Percentiles rank a stretch among this genome's conserved stretches.
These are phyloP conservation scores for Lathyrus tuberosus DNA, from an alignment of 306 rosid species.

Conservation along the genomic window DNA sequence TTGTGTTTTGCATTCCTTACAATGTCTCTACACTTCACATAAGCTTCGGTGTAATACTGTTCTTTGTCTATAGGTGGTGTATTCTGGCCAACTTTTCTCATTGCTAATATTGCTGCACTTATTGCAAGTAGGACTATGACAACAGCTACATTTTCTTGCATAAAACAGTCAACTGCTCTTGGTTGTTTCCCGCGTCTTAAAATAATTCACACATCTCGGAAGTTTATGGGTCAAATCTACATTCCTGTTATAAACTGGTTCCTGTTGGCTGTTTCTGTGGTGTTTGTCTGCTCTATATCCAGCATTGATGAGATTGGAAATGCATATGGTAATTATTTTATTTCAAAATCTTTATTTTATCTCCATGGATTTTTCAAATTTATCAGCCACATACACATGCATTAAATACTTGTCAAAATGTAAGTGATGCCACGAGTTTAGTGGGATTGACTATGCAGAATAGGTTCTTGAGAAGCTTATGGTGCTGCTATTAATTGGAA, in stretches of 20 bases:
- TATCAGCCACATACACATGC: conserved; percentile 5
- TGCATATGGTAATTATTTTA: conserved; percentile 81
- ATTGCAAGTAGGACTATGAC: conserved; percentile 98
- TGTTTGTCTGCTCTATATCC: conserved; percentile 77
- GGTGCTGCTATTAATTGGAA: conserved; percentile 27
- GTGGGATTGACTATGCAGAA: conserved; percentile 26
- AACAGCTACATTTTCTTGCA: conserved; percentile 97
- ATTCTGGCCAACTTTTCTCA: conserved; percentile 83
- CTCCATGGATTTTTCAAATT: conserved; percentile 20
- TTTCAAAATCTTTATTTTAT: conserved; percentile 34
- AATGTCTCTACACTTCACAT: conserved; percentile 25
- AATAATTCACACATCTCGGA: conserved; percentile 92
- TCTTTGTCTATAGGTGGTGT: conserved; percentile 63
- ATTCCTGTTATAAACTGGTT: conserved; percentile 98
- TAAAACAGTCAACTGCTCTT: conserved; percentile 95
- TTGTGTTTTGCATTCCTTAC: conserved; percentile 13
- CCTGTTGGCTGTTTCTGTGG: conserved; percentile 83
- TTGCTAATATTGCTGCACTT: conserved; percentile 89
- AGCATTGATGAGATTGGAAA: conserved; percentile 93
- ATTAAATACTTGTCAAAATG: conserved; percentile 29
- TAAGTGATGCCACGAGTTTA: conserved; percentile 16
- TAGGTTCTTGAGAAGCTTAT: conserved; percentile 30
- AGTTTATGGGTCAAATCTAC: conserved; percentile 99
- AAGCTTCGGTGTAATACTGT: conserved; percentile 21
- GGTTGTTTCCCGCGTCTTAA: conserved; percentile 99